phyloP scores from a whole-genome alignment of 768 basidiomycete species.

The Suillus bovinus region DNA sequence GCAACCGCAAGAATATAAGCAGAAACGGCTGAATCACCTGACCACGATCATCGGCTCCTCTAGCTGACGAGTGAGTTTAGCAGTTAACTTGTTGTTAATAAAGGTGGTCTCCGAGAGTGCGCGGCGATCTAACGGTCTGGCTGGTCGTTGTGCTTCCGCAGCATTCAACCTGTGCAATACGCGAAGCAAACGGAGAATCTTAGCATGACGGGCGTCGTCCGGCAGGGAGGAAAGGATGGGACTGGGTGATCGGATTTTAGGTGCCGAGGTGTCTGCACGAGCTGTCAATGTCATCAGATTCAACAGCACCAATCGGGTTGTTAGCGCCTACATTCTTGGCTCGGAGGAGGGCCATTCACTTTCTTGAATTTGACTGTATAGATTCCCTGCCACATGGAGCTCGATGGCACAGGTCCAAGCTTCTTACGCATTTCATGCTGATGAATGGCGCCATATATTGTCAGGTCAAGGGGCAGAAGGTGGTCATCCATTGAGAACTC shows the following conservation, averaged over 20 bases:
- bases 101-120: slow-evolving; percentile 81
- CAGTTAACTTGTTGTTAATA: slow-evolving; percentile 96
- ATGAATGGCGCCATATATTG: slow-evolving; percentile 96
- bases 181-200: slow-evolving; percentile 87
- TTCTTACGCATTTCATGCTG: slow-evolving; percentile 85
- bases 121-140: slow-evolving; percentile 48
- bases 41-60: slow-evolving; percentile 99
- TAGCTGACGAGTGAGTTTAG: slow-evolving; percentile 94
- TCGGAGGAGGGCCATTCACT: slow-evolving; percentile 76
- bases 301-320: not conserved
- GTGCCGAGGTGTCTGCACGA: slow-evolving; percentile 39
- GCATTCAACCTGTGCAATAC: slow-evolving; percentile 84
- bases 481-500: slow-evolving; percentile 95
- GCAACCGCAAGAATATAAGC: not conserved
- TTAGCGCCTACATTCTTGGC: slow-evolving; percentile 53
- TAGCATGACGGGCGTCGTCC: slow-evolving; percentile 81
- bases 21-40: slow-evolving; percentile 55
- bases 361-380: slow-evolving; percentile 95
- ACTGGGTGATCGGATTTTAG: slow-evolving; percentile 60
- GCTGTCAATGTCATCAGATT: slow-evolving; percentile 14
- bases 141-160: slow-evolving; percentile 63
- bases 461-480: slow-evolving; percentile 79
- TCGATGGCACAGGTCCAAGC: slow-evolving; percentile 58
- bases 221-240: slow-evolving; percentile 78
- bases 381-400: slow-evolving; percentile 85